These are phyloP conservation scores for Yamadazyma takamatsuzukensis DNA, from an alignment of 805 yeast species.

Conservation along the genomic window DNA sequence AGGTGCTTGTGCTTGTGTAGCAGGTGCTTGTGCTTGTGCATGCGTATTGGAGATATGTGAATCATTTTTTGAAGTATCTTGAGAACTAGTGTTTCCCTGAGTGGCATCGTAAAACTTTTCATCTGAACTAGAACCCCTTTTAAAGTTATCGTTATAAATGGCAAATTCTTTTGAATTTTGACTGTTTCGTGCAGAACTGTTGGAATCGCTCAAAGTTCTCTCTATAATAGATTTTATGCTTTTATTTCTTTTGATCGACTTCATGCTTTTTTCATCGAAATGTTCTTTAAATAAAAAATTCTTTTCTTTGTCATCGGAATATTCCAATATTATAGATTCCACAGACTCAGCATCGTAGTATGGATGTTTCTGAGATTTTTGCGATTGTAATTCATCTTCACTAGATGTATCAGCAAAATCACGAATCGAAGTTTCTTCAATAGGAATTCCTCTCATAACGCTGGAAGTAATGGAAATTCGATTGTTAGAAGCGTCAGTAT, in stretches of 20 bases:
- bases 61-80: no score
- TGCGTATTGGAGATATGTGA: no score
- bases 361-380: slow-evolving; percentile 1
- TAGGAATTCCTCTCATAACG: not conserved
- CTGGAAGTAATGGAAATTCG: slow-evolving; percentile 2
- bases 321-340: slow-evolving; percentile 29
- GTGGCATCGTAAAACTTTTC: no score
- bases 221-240: slow-evolving; percentile 11
- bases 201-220: slow-evolving; percentile 10
- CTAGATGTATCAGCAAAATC: slow-evolving; percentile 38
- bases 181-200: no score
- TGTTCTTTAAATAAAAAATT: slow-evolving; percentile 26
- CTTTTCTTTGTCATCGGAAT: slow-evolving; percentile 9
- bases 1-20: no score
- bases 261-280: slow-evolving; percentile 18
- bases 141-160: not conserved
- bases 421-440: slow-evolving; percentile 16
- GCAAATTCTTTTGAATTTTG: not conserved
- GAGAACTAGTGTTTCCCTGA: no score
- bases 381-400: slow-evolving; percentile 9
- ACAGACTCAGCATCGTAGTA: slow-evolving; percentile 26
- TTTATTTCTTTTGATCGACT: slow-evolving; percentile 6
- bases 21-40: no score
- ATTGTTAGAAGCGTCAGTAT: slow-evolving; percentile 4
- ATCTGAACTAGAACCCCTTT: slow-evolving; percentile 1